Evolutionary conservation across 345 rosid species (phyloP), one percentile per base, ranked within the genome.

Genomic region (Boechera divaricarpa): DNA sequence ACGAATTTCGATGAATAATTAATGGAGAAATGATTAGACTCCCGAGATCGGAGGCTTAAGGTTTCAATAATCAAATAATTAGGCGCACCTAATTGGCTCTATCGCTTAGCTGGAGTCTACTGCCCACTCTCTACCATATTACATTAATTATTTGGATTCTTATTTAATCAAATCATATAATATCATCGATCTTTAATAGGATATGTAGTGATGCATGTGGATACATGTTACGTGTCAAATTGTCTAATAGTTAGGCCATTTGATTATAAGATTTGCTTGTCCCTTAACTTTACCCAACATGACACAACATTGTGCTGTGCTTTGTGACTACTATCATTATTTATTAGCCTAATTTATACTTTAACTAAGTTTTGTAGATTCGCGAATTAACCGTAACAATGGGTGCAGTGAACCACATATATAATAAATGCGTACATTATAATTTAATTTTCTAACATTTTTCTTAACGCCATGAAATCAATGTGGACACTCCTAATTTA

Each of bases 71-170:
- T 16, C 73, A 75, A 49, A 58, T 75, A 67, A 67, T 75, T 67
- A 59, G 79, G 79, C 79, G 68, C 74, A 67, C 79, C 68, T 75
- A 75, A 67, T 59, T 75, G 42, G 62, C 79, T 59, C 67, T 75
- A 38, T 75, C 35, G 53, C 79, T 75, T 75, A 75, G 79, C 73
- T 75, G 79, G 79, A 67, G 54, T 67, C 73, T 67, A 58, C 35
- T 73, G 8, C 28, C 76, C 44, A 62, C 62, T 39, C 59, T 49
- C 32, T 62, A 72, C 60, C 62, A 38, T 38, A 38, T 72, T 9
- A 13, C 13, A 54, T 44, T 41, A 18, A 15, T 29, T 39, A 73
- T 73, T 73, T 8, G 7, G 11, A 49, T 18, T 16, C 38, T 42
- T 70, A 6, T n/a, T 70, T 32, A 32, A 10, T 5, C 7, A 21